These are phyloP conservation scores for Cornus kousa DNA, from an alignment of 148 eudicot species.

Conservation along the genomic window DNA sequence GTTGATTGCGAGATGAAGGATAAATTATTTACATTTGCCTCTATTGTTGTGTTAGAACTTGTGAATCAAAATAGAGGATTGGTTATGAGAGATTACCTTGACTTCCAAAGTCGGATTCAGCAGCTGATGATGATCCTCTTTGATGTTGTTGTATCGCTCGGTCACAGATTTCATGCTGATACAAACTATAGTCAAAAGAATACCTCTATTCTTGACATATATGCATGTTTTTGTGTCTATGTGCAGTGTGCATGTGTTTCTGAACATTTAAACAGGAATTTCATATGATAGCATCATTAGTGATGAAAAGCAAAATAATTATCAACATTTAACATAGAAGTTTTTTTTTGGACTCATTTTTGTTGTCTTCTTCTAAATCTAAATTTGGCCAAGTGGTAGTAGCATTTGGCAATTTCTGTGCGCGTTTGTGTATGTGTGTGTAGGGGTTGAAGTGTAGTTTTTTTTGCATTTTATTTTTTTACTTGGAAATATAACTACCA, in stretches of 20 bases:
- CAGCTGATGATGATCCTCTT: conserved; percentile 45
- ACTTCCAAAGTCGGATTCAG: conserved; percentile 41
- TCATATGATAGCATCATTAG: no score
- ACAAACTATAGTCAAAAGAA: neutral
- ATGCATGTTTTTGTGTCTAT: neutral
- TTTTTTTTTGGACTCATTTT: no score
- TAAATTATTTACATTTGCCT: neutral
- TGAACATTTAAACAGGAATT: no score
- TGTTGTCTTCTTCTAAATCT: no score
- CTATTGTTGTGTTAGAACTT: neutral
- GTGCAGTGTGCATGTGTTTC: neutral
- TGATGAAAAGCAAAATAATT: no score
- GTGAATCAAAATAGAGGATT: neutral
- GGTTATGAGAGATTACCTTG: conserved; percentile 30
- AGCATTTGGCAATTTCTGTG: no score
- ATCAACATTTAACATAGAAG: no score
- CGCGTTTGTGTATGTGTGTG: no score
- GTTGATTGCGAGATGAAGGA: neutral
- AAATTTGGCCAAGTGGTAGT: no score
- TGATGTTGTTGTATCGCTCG: conserved; percentile 51
- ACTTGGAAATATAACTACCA: no score
- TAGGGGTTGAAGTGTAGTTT: no score
- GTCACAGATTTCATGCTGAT: conserved; percentile 58
- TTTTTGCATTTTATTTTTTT: no score
- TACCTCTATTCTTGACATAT: neutral